Evolutionary conservation across 208 protist species (phyloP).

Genomic region (Leishmania lainsoni): DNA sequence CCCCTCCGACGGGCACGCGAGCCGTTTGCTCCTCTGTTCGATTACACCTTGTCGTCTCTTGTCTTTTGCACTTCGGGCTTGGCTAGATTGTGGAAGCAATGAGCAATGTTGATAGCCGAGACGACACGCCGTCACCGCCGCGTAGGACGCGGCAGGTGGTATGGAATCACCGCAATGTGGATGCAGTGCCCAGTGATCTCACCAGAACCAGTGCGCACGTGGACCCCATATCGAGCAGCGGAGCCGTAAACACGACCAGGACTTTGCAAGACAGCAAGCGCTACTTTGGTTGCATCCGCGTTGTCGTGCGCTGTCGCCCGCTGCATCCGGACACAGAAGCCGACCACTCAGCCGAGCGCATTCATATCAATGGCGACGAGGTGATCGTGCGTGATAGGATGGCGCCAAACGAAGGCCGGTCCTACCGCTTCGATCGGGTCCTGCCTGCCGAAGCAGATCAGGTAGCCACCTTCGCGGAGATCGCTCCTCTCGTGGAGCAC

Average conservation of each 20-base stretch:
- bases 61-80: neutral
- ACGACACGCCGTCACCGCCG: neutral
- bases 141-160: neutral
- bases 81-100: neutral
- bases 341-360: slow-evolving; percentile 39
- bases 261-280: neutral
- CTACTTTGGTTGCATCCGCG: slow-evolving; percentile 42
- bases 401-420: slow-evolving; percentile 29
- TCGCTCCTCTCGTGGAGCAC: slow-evolving; percentile 79
- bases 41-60: neutral
- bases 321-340: slow-evolving; percentile 34
- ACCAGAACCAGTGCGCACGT: neutral
- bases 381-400: slow-evolving; percentile 24
- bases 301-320: slow-evolving; percentile 77
- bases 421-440: slow-evolving; percentile 83
- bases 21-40: neutral
- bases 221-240: neutral
- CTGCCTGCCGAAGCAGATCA: slow-evolving; percentile 54
- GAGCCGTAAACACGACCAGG: neutral
- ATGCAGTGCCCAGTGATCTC: neutral
- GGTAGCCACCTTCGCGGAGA: slow-evolving; percentile 63
- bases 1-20: neutral
- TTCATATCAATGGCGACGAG: slow-evolving; percentile 49
- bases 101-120: neutral
- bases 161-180: slow-evolving; percentile 1